Evolutionary conservation across 495 filamentous ascomycete species (phyloP).

Genomic region (Neurospora sp.): DNA sequence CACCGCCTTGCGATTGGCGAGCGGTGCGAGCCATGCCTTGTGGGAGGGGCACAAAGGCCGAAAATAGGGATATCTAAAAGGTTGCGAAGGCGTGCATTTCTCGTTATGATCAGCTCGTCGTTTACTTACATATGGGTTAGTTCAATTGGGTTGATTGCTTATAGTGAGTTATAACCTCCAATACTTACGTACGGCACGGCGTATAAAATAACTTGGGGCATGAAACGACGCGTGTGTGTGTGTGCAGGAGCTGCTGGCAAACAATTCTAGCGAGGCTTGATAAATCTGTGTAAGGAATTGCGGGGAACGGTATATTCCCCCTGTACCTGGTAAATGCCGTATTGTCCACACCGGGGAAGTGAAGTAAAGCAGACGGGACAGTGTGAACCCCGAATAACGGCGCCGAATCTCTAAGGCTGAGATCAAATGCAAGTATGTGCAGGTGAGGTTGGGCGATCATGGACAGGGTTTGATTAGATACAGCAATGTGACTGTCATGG

Average conservation of each 20-base stretch:
- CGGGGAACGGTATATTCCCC: neutral
- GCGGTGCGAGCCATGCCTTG: neutral
- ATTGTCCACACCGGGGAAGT: neutral
- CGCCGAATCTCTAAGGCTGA: neutral
- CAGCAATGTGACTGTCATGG: neutral
- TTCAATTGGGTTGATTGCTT: neutral
- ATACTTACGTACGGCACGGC: neutral
- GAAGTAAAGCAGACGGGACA: neutral
- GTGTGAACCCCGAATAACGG: neutral
- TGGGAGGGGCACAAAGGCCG: neutral
- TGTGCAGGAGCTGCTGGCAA: neutral
- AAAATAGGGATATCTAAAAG: neutral
- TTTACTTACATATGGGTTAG: neutral
- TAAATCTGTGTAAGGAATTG: neutral
- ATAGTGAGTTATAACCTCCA: neutral
- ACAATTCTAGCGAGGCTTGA: neutral
- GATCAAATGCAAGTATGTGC: neutral
- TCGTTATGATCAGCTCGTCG: neutral
- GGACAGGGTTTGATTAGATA: neutral
- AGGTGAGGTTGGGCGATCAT: neutral
- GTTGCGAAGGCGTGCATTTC: neutral
- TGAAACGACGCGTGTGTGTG: neutral
- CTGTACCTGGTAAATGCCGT: neutral
- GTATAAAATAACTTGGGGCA: neutral
- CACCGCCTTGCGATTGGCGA: too few species aligned